These are phyloP conservation scores for Lobosporangium transversale DNA, from an alignment of 192 early-diverging fungal species.

Conservation along the genomic window DNA sequence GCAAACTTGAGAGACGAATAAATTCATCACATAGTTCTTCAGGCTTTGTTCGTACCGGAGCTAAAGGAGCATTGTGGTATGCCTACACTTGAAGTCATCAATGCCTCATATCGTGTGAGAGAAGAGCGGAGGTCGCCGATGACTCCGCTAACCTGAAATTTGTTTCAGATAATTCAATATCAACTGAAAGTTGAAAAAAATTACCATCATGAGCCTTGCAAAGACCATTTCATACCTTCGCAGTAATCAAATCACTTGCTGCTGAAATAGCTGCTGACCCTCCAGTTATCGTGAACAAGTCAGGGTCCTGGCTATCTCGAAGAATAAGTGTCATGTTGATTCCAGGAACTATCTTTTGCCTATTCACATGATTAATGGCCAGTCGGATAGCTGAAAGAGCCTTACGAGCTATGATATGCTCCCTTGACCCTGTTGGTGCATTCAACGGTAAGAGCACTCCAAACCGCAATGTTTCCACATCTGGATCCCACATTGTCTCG, in stretches of 20 bases:
- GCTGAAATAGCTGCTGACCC: slow-evolving; percentile 9
- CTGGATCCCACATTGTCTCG: slow-evolving; percentile 36
- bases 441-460: slow-evolving; percentile 16
- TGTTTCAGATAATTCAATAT: not conserved
- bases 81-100: slow-evolving; percentile 56
- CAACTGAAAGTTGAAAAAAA: not conserved
- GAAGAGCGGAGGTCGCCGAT: slow-evolving; percentile 58
- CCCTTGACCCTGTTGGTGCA: not conserved
- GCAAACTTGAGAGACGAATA: too few species aligned
- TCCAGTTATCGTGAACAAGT: not conserved
- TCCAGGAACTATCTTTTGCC: slow-evolving; percentile 44
- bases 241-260: slow-evolving; percentile 6
- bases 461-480: slow-evolving; percentile 9
- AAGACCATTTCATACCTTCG: slow-evolving; percentile 2
- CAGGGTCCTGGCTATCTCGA: slow-evolving; percentile 25
- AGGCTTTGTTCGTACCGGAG: too few species aligned
- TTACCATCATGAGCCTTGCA: not conserved
- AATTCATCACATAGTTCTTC: too few species aligned
- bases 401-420: slow-evolving; percentile 4
- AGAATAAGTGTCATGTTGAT: slow-evolving; percentile 28
- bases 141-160: slow-evolving; percentile 51
- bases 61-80: slow-evolving; percentile 61
- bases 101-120: slow-evolving; percentile 55
- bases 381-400: slow-evolving; percentile 49
- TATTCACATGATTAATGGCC: slow-evolving; percentile 57